Evolutionary conservation across 805 yeast genomes (phyloP).

Genomic region (baker's yeast (Saccharomyces cerevisiae)): DNA sequence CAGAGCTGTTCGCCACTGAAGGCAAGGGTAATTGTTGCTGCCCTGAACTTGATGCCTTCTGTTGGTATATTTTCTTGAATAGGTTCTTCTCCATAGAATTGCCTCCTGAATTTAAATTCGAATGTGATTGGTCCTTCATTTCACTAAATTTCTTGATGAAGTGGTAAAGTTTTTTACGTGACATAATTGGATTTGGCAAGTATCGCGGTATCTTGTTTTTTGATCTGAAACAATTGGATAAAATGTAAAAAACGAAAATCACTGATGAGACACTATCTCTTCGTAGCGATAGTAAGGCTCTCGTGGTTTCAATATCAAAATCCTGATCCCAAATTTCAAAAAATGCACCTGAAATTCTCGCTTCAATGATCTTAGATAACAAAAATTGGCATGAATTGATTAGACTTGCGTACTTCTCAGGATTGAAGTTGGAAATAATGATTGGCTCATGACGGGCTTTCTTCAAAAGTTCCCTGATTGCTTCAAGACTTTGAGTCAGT

Average conservation of each 20-base stretch:
- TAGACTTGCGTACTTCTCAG: constrained; percentile 28
- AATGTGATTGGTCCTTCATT: background rate
- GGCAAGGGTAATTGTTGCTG: background rate
- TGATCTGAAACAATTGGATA: constrained; percentile 37
- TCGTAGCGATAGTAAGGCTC: constrained; percentile 35
- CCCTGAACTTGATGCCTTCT: background rate
- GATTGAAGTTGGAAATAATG: constrained; percentile 31
- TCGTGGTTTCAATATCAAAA: constrained; percentile 30
- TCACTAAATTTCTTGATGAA: constrained; percentile 30
- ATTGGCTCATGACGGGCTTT: constrained; percentile 34
- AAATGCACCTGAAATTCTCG: constrained; percentile 41
- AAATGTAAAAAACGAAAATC: constrained; percentile 35
- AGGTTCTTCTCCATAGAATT: constrained; percentile 8
- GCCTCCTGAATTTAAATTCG: background rate
- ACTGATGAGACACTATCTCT: constrained; percentile 43
- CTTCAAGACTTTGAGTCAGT: constrained; percentile 37
- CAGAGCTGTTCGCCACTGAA: constrained; percentile 1
- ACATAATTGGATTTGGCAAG: constrained; percentile 37
- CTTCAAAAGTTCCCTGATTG: constrained; percentile 32
- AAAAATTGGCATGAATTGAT: constrained; percentile 34
- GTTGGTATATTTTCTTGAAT: constrained; percentile 3
- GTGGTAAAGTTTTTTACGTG: constrained; percentile 38
- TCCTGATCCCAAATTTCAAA: constrained; percentile 42
- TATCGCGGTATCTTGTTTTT: constrained; percentile 35
- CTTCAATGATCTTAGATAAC: constrained; percentile 39